Evolutionary conservation across 805 yeast genomes (phyloP).

Genomic region (Lipomyces starkeyi): DNA sequence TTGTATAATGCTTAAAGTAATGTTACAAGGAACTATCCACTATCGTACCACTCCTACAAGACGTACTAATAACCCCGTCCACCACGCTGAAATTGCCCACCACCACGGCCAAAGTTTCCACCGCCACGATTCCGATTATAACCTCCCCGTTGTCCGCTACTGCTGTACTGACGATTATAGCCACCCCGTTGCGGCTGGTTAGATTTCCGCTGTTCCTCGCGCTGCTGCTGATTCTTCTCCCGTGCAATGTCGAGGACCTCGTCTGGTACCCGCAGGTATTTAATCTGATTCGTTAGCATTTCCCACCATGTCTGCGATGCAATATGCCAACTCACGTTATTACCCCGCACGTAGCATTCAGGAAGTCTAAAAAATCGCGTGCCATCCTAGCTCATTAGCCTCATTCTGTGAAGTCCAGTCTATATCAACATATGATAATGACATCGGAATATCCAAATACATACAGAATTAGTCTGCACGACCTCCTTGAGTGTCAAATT

Average conservation of each 20-base stretch:
- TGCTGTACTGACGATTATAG: constrained; percentile 25
- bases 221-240: constrained; percentile 47
- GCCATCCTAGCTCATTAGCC: constrained; percentile 51
- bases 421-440: not conserved
- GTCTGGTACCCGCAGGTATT: constrained; percentile 52
- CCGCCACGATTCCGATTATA: constrained; percentile 19
- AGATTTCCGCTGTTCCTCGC: constrained; percentile 44
- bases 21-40: constrained; percentile 1
- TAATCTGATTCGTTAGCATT: constrained; percentile 42
- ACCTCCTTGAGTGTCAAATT: constrained; percentile 83
- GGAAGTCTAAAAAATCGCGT: constrained; percentile 65
- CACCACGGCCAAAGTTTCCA: constrained; percentile 24
- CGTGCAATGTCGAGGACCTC: constrained; percentile 48
- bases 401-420: constrained; percentile 21
- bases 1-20: not conserved
- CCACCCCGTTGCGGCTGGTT: constrained; percentile 35
- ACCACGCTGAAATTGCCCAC: constrained; percentile 14
- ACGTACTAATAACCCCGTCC: constrained; percentile 9
- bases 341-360: constrained; percentile 84
- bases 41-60: not conserved
- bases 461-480: constrained; percentile 58
- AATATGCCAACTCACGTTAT: constrained; percentile 57
- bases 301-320: not conserved
- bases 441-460: not conserved
- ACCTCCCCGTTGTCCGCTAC: constrained; percentile 27